Conservation (phyloP, 148 eudicot species). For the Camellia granthamiana region DNA sequence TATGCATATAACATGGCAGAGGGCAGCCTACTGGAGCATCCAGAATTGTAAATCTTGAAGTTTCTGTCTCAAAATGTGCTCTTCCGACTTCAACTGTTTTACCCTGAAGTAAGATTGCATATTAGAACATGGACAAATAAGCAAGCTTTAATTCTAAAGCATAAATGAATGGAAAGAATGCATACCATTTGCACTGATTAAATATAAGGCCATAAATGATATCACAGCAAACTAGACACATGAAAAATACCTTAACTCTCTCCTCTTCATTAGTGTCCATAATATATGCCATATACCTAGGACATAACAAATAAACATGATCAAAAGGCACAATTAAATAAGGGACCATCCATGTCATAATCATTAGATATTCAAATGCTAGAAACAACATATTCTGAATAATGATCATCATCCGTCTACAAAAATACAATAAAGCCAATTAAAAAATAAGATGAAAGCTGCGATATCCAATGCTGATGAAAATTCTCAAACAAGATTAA, state of each 20-base stretch:
- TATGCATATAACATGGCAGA: background rate
- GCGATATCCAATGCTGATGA: background rate
- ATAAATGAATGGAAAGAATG: background rate
- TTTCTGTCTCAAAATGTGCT: conserved; percentile 93
- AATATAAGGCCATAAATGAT: background rate
- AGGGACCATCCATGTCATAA: background rate
- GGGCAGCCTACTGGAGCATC: conserved; percentile 80
- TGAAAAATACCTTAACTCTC: conserved; percentile 64
- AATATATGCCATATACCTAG: conserved; percentile 97
- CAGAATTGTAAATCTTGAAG: conserved; percentile 86
- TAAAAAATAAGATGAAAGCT: background rate
- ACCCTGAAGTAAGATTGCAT: conserved; percentile 42
- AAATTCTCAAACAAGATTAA: too few relatives aligned
- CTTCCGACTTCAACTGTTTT: conserved; percentile 93
- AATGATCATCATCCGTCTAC: background rate
- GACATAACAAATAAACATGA: background rate
- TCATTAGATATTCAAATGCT: background rate
- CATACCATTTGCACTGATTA: background rate
- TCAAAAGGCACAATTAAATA: background rate
- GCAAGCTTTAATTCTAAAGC: background rate
- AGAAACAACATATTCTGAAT: background rate
- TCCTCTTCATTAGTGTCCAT: conserved; percentile 99
- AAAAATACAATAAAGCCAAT: background rate
- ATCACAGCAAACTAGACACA: background rate
- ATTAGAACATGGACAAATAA: background rate